Percentiles rank a stretch among this genome's conserved stretches.
These are phyloP conservation scores for Rosa multiflora DNA, from an alignment of 306 rosid genomes.

Conservation along the genomic window DNA sequence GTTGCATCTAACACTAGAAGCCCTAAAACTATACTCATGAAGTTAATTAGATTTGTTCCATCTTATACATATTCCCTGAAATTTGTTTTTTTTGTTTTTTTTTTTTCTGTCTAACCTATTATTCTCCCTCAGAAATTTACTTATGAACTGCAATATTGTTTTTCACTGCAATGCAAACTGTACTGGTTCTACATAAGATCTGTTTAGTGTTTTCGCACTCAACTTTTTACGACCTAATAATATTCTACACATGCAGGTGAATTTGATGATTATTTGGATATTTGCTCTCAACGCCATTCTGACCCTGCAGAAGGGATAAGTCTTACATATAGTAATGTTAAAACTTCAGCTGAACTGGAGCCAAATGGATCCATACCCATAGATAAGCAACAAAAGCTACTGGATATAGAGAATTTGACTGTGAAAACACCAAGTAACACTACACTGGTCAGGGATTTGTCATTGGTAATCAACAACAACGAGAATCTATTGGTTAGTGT, in stretches of 20 bases:
- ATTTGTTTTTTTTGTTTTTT: background rate
- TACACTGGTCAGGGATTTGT: constrained; percentile 63
- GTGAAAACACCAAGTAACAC: constrained; percentile 70
- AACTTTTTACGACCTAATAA: constrained; percentile 12
- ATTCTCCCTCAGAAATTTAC: background rate
- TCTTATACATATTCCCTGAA: no score
- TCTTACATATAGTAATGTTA: constrained; percentile 45
- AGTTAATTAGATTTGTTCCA: no score
- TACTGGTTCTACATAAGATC: background rate
- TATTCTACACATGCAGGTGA: constrained; percentile 62
- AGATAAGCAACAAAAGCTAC: constrained; percentile 46
- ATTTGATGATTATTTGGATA: constrained; percentile 81
- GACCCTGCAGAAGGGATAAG: constrained; percentile 57
- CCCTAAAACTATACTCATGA: no score
- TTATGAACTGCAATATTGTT: background rate
- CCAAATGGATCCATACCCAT: constrained; percentile 69
- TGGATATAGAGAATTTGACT: constrained; percentile 72
- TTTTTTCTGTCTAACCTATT: background rate
- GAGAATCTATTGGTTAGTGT: constrained; percentile 76
- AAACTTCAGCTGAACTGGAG: constrained; percentile 42
- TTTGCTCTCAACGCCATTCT: constrained; percentile 45
- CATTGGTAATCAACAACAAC: constrained; percentile 55
- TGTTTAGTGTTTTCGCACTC: background rate
- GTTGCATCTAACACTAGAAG: no score
- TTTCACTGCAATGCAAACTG: background rate